phyloP scores from a whole-genome alignment of 2,329 filamentous ascomycete genomes.

The Colletotrichum shisoi region DNA sequence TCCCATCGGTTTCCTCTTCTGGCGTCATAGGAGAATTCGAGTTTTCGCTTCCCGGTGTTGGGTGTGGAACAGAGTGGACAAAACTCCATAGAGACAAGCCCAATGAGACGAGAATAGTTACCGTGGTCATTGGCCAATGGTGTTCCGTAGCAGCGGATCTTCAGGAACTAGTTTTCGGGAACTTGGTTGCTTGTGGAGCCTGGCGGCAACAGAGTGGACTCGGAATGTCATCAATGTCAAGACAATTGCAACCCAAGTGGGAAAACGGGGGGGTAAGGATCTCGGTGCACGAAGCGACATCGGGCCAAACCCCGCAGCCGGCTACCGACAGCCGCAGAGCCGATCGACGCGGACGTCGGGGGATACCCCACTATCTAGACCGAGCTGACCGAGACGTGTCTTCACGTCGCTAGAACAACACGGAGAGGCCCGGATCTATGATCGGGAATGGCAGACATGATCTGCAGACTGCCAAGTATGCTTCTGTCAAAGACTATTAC shows the following conservation, averaged over 20 bases:
- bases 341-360: slow-evolving; percentile 36
- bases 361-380: slow-evolving; percentile 30
- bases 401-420: slow-evolving; percentile 5
- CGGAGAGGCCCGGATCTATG: not conserved
- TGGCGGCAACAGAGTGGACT: slow-evolving; percentile 25
- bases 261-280: slow-evolving; percentile 33
- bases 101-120: not conserved
- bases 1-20: not conserved
- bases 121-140: slow-evolving; percentile 22
- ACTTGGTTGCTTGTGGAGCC: slow-evolving; percentile 33
- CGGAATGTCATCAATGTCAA: slow-evolving; percentile 35
- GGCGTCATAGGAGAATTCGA: slow-evolving; percentile 8
- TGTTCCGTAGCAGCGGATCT: slow-evolving; percentile 25
- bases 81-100: slow-evolving; percentile 8
- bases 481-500: slow-evolving; percentile 14
- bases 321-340: slow-evolving; percentile 34
- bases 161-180: slow-evolving; percentile 34
- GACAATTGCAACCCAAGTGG: slow-evolving; percentile 10
- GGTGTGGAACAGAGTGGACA: not conserved
- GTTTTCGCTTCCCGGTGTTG: slow-evolving; percentile 13
- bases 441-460: slow-evolving; percentile 10
- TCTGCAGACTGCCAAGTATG: slow-evolving; percentile 15
- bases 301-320: slow-evolving; percentile 34
- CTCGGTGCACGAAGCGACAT: slow-evolving; percentile 36
- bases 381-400: slow-evolving; percentile 30